phyloP scores from a whole-genome alignment of 441 rosid species.

The Mallotus repandus region DNA sequence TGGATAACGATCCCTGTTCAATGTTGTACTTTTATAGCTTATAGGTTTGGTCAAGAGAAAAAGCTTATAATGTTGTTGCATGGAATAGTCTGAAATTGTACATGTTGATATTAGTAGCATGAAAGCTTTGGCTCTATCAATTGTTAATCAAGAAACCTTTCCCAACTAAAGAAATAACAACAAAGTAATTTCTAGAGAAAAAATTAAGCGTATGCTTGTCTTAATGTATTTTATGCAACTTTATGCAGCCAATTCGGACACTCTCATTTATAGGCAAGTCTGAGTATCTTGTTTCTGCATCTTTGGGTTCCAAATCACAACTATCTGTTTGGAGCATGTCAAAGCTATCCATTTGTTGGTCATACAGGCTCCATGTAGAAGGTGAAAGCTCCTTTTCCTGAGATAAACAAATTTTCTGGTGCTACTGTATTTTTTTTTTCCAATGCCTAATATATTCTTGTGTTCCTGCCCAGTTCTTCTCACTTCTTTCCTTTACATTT shows the following conservation, averaged over 20 bases:
- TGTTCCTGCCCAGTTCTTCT: background rate
- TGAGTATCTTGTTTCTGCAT: slow-evolving; percentile 76
- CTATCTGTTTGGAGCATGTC: slow-evolving; percentile 83
- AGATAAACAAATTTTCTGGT: background rate
- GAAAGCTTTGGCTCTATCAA: background rate
- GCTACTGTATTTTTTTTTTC: background rate
- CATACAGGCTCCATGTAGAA: slow-evolving; percentile 77
- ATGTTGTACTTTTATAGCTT: no score
- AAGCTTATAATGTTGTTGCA: background rate
- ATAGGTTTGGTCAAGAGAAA: no score
- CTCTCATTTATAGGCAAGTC: slow-evolving; percentile 77
- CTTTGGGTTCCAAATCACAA: slow-evolving; percentile 62
- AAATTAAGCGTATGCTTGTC: background rate
- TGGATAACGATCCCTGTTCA: background rate
- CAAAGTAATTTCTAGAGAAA: no score
- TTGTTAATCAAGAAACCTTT: background rate
- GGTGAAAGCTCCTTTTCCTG: slow-evolving; percentile 40
- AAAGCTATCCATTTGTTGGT: slow-evolving; percentile 70
- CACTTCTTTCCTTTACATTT: background rate
- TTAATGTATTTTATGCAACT: slow-evolving; percentile 15
- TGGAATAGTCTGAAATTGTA: background rate
- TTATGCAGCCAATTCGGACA: slow-evolving; percentile 67
- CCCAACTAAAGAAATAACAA: slow-evolving; percentile 4
- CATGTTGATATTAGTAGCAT: background rate
- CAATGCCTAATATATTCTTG: background rate